These are phyloP conservation scores for Sanguinoderma infundibulare DNA, from an alignment of 1,284 basidiomycete genomes.

Conservation along the genomic window DNA sequence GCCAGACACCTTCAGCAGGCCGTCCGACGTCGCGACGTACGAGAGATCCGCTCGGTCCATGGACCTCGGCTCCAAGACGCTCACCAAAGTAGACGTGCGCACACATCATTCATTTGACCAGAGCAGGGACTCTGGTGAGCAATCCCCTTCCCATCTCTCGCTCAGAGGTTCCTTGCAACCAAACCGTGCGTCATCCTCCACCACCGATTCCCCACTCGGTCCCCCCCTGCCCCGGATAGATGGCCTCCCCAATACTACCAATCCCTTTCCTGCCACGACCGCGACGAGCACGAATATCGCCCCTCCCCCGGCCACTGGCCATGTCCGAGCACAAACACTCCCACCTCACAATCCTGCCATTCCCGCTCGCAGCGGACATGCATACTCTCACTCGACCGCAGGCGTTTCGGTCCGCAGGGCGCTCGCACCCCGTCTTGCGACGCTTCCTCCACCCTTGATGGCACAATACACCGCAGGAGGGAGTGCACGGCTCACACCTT, in stretches of 20 bases:
- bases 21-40: conserved; percentile 8
- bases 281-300: background rate
- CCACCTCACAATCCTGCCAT: background rate
- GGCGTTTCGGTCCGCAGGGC: conserved; percentile 24
- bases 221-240: conserved; percentile 57
- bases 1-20: conserved; percentile 14
- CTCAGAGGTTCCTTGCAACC: conserved; percentile 28
- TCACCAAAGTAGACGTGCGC: conserved; percentile 23
- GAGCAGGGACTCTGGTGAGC: conserved; percentile 18
- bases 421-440: conserved; percentile 34
- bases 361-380: background rate
- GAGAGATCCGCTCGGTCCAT: conserved; percentile 27
- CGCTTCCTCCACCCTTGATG: conserved; percentile 39
- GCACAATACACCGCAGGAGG: conserved; percentile 36
- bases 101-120: conserved; percentile 24
- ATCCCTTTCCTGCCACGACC: background rate
- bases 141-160: conserved; percentile 15
- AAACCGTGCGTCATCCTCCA: conserved; percentile 73
- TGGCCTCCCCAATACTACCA: conserved; percentile 2
- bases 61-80: conserved; percentile 25
- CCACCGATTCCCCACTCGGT: conserved; percentile 63
- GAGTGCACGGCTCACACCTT: conserved; percentile 52
- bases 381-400: background rate
- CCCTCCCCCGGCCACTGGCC: background rate
- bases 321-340: conserved; percentile 6